phyloP scores from a whole-genome alignment of 768 basidiomycete genomes.

The Amanita molliuscula region DNA sequence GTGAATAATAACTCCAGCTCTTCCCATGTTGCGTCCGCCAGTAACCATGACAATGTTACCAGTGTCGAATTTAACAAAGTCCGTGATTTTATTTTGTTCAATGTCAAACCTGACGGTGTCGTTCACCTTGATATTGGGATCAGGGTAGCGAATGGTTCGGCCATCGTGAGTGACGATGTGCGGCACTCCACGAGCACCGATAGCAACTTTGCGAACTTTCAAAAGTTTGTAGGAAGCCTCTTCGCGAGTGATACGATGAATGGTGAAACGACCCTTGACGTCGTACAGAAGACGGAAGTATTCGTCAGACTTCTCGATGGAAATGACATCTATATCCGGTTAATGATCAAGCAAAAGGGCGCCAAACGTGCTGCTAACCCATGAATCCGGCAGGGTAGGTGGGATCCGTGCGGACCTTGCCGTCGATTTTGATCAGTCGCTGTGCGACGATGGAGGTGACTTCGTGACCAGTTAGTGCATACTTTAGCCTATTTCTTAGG shows the following conservation, averaged over 20 bases:
- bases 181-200: slow-evolving; percentile 91
- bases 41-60: slow-evolving; percentile 98
- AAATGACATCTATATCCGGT: slow-evolving; percentile 67
- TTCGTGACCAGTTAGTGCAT: slow-evolving; percentile 94
- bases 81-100: slow-evolving; percentile 86
- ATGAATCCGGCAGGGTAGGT: slow-evolving; percentile 97
- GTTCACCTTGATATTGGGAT: slow-evolving; percentile 90
- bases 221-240: slow-evolving; percentile 96
- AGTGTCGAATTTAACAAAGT: slow-evolving; percentile 93
- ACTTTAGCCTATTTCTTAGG: slow-evolving; percentile 98
- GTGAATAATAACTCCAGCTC: slow-evolving; percentile 92
- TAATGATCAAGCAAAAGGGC: background rate
- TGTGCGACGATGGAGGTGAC: slow-evolving; percentile 92
- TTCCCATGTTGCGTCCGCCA: slow-evolving; percentile 99
- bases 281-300: slow-evolving; percentile 99
- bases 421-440: slow-evolving; percentile 96
- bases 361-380: slow-evolving; percentile 45
- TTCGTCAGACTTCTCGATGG: slow-evolving; percentile 97
- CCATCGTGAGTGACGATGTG: slow-evolving; percentile 99
- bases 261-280: slow-evolving; percentile 98
- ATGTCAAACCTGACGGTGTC: slow-evolving; percentile 98
- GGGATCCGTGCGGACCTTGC: slow-evolving; percentile 95
- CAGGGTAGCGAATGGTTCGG: slow-evolving; percentile 98
- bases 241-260: slow-evolving; percentile 98
- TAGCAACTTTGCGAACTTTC: slow-evolving; percentile 85